Base-by-base conservation (phyloP, 441 rosid species). In the Populus hybrid region DNA sequence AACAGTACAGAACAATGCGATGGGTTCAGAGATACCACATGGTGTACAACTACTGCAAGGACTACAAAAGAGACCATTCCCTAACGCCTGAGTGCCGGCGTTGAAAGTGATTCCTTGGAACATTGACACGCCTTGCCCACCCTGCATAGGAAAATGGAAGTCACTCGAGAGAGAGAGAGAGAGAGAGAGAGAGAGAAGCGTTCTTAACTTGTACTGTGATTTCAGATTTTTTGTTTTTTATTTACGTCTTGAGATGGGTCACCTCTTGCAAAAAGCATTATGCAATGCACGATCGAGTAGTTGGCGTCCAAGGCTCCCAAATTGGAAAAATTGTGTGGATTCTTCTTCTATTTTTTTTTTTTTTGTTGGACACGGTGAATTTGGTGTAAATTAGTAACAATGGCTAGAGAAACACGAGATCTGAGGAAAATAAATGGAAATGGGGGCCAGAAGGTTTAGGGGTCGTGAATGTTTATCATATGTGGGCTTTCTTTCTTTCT, bases 31-130 rank as follows among this genome's bases (percentile, higher is more conserved):
- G 81, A 50, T 85, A 86, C 77, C 87, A 84, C 72, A 57, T 93
- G 93, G 88, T 89, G 5, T 95, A 95, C 72, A 80, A 95, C 78
- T 95, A 95, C 73, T 95, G 99, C 83, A 70, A 69, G 79, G 99
- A 95, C 82, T 77, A 76, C 67, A 92, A 86, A 50, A 86, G 99
- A 65, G 95, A 95, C 77, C 98, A 90, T 78, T 89, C 94, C 78
- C 79, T 88, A 65, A 95, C 97, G 18, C 98, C 99, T 1, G 99
- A 95, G 81, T 95, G 99, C 80, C 68, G 79, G 83, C 66, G 76
- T 69, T 77, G 79, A 70, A 67, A 38, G 69, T 4, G 59, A 72
- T 8, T 42, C 12, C 12, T 7, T 72, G 42, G 26, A 46, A 12
- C 57, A 46, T 46, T 14, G 57, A 46, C 20, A 46, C 20, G 6